Conservation (phyloP, 305 asterid species). For the Fraxinus greggii region DNA sequence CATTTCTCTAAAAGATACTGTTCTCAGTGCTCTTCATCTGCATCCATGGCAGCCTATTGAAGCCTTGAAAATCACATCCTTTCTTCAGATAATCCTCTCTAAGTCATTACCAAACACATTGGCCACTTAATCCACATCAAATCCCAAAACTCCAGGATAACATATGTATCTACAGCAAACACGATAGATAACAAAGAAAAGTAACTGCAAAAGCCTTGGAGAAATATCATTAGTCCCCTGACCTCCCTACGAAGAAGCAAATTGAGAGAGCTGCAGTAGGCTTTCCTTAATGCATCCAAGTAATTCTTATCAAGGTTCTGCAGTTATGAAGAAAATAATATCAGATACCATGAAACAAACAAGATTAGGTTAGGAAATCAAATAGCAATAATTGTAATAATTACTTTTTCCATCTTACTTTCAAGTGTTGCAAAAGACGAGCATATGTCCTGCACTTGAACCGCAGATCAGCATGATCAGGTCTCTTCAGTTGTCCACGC, state of each 20-base stretch:
- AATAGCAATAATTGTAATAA: constrained; percentile 19
- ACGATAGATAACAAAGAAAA: constrained; percentile 17
- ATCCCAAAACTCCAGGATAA: constrained; percentile 16
- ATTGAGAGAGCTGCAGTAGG: constrained; percentile 96
- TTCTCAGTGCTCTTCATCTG: background rate
- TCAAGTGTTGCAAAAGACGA: constrained; percentile 96
- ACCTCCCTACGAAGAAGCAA: constrained; percentile 98
- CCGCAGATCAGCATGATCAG: constrained; percentile 97
- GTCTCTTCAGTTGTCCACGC: constrained; percentile 99
- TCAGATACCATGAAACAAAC: constrained; percentile 2
- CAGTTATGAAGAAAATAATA: constrained; percentile 22
- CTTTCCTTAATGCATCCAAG: constrained; percentile 87
- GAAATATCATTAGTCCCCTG: constrained; percentile 34
- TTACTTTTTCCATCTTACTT: constrained; percentile 44
- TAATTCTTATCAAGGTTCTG: constrained; percentile 97
- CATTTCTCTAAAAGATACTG: background rate
- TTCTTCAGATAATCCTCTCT: background rate
- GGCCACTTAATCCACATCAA: background rate
- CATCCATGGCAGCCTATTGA: background rate
- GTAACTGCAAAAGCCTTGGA: constrained; percentile 24
- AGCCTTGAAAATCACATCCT: background rate
- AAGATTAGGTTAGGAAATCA: constrained; percentile 18
- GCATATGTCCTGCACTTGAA: constrained; percentile 99
- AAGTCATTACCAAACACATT: background rate
- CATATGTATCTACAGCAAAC: constrained; percentile 25